Conservation (phyloP, 306 rosid species). For the Glycine tomentella region DNA sequence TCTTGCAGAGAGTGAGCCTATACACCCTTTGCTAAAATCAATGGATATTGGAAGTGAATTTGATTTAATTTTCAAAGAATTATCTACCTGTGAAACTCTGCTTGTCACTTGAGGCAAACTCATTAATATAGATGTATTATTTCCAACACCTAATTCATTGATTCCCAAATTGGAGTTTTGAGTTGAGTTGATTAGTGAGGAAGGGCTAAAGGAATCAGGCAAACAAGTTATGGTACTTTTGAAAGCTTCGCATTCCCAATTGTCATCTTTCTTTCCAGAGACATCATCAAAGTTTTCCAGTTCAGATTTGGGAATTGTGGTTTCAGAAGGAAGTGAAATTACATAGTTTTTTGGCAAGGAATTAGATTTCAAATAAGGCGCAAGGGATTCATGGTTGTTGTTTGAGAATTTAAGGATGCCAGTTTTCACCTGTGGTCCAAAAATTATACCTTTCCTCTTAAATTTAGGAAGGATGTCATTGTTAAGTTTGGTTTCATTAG, state of each 20-base stretch:
- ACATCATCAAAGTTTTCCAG: constrained; percentile 45
- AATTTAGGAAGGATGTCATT: constrained; percentile 55
- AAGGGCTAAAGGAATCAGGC: constrained; percentile 53
- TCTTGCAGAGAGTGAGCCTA: constrained; percentile 72
- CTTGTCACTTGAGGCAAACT: constrained; percentile 45
- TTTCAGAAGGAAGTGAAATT: constrained; percentile 55
- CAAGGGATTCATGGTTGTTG: constrained; percentile 48
- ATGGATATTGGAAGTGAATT: constrained; percentile 75
- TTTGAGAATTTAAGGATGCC: constrained; percentile 52
- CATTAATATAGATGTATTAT: constrained; percentile 37
- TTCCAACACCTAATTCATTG: constrained; percentile 47
- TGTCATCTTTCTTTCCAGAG: constrained; percentile 44
- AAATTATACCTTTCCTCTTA: constrained; percentile 69
- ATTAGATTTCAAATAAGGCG: constrained; percentile 60
- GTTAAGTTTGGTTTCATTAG: constrained; percentile 57
- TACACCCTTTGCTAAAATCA: constrained; percentile 52
- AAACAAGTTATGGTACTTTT: constrained; percentile 46
- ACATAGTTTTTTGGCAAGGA: constrained; percentile 82
- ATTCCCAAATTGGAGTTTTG: constrained; percentile 45
- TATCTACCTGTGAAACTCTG: constrained; percentile 43
- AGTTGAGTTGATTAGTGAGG: constrained; percentile 44
- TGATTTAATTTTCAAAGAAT: constrained; percentile 53
- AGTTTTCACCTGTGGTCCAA: constrained; percentile 73
- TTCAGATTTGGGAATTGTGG: constrained; percentile 51
- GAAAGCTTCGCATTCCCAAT: constrained; percentile 49